Base-by-base conservation (phyloP, 225 moss, liverwort and hornwort genomes). In the Straminergon stramineum region DNA sequence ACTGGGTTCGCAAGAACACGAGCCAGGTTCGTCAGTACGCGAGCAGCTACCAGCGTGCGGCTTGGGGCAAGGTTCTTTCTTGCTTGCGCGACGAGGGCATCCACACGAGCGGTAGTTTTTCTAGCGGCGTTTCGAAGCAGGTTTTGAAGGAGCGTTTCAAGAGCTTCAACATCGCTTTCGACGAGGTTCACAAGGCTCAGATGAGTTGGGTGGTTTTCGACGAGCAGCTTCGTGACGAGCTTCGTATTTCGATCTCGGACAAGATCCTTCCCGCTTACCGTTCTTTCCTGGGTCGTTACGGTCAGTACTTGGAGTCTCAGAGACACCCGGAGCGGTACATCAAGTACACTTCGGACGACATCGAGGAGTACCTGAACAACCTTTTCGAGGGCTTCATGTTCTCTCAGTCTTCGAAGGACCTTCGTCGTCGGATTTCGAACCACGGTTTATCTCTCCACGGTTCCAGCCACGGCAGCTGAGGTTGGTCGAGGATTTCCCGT, bases 21-120 rank as follows among this genome's bases (percentile, higher is more conserved):
- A 93, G 92, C 88, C 94, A 96, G 95, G 99, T 99, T 28, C 92
- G 97, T 82, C 99, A 99, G 90, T 95, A 96, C 89, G 99, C 99
- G 52, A 97, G 96, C 86, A 97, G 94, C 94, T 99, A 99, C 86
- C 97, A 99, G 94, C 93, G 99, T 71, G 99, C 99, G 48, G 96
- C 97, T 17, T 99, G 99, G 99, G 96, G 94, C 24, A 95, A 91
- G 91, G 96, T 97, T 35, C 90, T 99, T 11, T 77, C 91, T 43
- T 99, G 99, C 88, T 89, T 99, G 91, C 96, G 96, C 65, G 99
- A 99, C 86, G 99, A 99, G 90, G 99, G 99, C 67, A 99, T 99
- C 71, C 99, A 97, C 86, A 93, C 91, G 55, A 91, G 92, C 88
- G 94, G 94, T 18, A 94, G 94, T 87, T 97, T 97, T 91, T 96